Conservation (phyloP, 768 basidiomycete genomes). For the Agrocybe praecox region DNA sequence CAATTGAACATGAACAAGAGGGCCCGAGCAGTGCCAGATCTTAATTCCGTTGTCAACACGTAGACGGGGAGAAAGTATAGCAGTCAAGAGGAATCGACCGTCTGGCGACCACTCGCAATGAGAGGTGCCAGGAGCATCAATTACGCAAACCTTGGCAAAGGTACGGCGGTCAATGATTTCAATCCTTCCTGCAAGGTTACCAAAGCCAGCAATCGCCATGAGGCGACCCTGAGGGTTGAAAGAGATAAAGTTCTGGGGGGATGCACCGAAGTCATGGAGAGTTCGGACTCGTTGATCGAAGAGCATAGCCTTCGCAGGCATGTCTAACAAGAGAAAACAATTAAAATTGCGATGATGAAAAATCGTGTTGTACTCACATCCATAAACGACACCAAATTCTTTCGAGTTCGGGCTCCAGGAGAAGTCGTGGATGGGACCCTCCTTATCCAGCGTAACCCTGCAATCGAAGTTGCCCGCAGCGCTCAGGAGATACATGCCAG, state of each 20-base stretch:
- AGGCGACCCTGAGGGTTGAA: constrained; percentile 96
- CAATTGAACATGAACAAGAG: constrained; percentile 80
- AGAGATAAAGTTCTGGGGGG: constrained; percentile 88
- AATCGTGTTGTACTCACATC: constrained; percentile 63
- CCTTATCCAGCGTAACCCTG: constrained; percentile 87
- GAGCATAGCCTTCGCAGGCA: constrained; percentile 92
- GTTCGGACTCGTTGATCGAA: constrained; percentile 90
- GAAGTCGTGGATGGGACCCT: constrained; percentile 97
- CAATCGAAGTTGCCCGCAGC: constrained; percentile 94
- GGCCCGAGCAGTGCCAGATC: constrained; percentile 91
- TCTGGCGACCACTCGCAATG: constrained; percentile 96
- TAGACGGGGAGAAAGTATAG: constrained; percentile 92
- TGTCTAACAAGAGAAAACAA: constrained; percentile 50
- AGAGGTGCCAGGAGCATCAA: constrained; percentile 92
- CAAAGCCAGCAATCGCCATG: constrained; percentile 90
- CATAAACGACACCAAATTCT: constrained; percentile 96
- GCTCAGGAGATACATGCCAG: constrained; percentile 89
- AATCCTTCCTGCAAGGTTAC: constrained; percentile 93
- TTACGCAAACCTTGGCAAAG: constrained; percentile 74
- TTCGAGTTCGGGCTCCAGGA: constrained; percentile 95
- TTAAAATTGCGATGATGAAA: not conserved
- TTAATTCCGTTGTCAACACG: constrained; percentile 98
- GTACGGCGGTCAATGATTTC: constrained; percentile 90
- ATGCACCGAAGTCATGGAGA: constrained; percentile 87
- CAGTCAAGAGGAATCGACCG: constrained; percentile 90